Evolutionary conservation across 441 rosid genomes (phyloP).

Genomic region (Mallotus japonicus): DNA sequence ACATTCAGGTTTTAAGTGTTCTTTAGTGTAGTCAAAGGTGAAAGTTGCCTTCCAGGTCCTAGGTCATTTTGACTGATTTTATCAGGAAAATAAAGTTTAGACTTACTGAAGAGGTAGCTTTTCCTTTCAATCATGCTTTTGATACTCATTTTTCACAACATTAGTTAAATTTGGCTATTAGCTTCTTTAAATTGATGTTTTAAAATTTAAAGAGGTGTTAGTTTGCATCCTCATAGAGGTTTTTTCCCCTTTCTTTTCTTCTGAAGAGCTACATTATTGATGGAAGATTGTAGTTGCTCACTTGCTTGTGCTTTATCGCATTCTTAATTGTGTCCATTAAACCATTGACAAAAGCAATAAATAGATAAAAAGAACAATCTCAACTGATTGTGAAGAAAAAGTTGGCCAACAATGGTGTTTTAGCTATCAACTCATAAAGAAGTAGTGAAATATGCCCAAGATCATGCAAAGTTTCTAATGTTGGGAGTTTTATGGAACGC

Average conservation of each 20-base stretch:
- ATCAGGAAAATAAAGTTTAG: not conserved
- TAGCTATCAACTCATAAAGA: not conserved
- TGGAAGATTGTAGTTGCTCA: not conserved
- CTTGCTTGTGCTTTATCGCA: not conserved
- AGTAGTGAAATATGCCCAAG: no score
- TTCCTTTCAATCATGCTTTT: not conserved
- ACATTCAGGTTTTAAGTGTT: not conserved
- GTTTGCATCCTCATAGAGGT: not conserved
- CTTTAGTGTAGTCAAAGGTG: not conserved
- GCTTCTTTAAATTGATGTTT: not conserved
- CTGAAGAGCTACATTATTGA: not conserved
- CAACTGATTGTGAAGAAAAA: not conserved
- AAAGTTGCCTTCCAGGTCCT: not conserved
- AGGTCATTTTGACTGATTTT: not conserved
- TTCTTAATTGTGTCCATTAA: not conserved
- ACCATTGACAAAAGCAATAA: not conserved
- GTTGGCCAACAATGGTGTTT: not conserved
- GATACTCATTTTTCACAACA: not conserved
- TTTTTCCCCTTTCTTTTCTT: not conserved
- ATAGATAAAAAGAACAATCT: not conserved
- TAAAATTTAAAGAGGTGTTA: not conserved
- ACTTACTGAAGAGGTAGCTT: not conserved
- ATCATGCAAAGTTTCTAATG: not conserved
- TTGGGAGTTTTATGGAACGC: not conserved
- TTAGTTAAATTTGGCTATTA: not conserved